Percentiles rank a stretch among this genome's conserved stretches.
Conservation (phyloP, 805 yeast genomes). For the Yamadazyma akitaensis region DNA sequence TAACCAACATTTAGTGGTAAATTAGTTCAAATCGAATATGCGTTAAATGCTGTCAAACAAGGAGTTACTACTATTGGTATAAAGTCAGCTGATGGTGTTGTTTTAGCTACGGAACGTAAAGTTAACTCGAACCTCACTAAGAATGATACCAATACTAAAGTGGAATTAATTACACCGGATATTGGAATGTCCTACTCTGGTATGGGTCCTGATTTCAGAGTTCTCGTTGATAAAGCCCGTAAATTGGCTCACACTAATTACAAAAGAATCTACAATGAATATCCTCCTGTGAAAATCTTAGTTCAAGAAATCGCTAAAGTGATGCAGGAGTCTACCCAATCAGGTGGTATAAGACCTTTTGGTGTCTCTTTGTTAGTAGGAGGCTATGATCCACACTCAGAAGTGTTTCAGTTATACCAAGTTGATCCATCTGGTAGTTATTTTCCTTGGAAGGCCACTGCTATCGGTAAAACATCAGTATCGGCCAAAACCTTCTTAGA, state of each 20-base stretch:
- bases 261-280: constrained; percentile 90
- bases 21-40: constrained; percentile 96
- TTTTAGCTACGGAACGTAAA: constrained; percentile 94
- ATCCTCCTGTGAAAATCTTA: constrained; percentile 92
- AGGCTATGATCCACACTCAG: constrained; percentile 79
- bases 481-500: constrained; percentile 98
- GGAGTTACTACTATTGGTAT: constrained; percentile 97
- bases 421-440: constrained; percentile 98
- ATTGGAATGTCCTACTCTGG: constrained; percentile 97
- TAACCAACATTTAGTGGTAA: constrained; percentile 64
- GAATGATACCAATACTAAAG: constrained; percentile 70
- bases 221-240: constrained; percentile 88
- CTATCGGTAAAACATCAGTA: constrained; percentile 92
- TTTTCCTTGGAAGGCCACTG: constrained; percentile 99
- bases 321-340: constrained; percentile 98
- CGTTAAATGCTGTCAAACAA: constrained; percentile 93
- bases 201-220: constrained; percentile 98
- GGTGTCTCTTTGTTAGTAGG: constrained; percentile 95
- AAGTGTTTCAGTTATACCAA: constrained; percentile 77
- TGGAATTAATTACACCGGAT: constrained; percentile 85
- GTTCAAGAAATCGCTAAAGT: constrained; percentile 94
- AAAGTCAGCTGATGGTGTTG: constrained; percentile 90
- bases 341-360: constrained; percentile 98
- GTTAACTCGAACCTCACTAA: constrained; percentile 75
- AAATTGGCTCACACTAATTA: constrained; percentile 90